phyloP scores from a whole-genome alignment of 371 early-diverging fungal species.

The Caulochytrium protostelioides region DNA sequence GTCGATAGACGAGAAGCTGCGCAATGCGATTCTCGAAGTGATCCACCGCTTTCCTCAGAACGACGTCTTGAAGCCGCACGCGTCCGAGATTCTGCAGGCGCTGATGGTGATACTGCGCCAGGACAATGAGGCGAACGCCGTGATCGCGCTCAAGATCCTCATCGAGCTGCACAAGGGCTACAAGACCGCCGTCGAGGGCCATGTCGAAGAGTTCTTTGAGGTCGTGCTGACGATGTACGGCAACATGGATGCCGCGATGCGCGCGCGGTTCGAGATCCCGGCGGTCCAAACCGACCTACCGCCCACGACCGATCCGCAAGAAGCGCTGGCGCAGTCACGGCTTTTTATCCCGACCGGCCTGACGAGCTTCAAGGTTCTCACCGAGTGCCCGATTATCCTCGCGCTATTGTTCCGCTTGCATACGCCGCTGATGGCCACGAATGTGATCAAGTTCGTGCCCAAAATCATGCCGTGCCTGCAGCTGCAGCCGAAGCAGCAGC shows the following conservation, averaged over 20 bases:
- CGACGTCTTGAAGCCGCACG: constrained; percentile 41
- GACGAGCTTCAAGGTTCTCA: constrained; percentile 83
- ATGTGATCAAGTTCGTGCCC: constrained; percentile 66
- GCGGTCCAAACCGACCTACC: constrained; percentile 18
- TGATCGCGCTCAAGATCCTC: constrained; percentile 72
- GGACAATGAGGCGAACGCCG: constrained; percentile 94
- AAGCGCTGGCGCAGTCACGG: too few species aligned
- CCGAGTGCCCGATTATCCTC: constrained; percentile 94
- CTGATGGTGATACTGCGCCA: constrained; percentile 54
- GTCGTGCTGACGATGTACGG: constrained; percentile 76
- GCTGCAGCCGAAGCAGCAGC: constrained; percentile 56
- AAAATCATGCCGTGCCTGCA: constrained; percentile 58
- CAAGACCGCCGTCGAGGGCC: constrained; percentile 47
- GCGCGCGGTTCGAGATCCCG: constrained; percentile 51
- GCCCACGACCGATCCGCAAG: too few species aligned
- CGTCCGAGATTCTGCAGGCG: constrained; percentile 26
- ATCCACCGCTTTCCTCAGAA: constrained; percentile 77
- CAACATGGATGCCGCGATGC: constrained; percentile 66
- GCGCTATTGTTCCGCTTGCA: constrained; percentile 76
- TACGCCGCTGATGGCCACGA: constrained; percentile 49
- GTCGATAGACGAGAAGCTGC: constrained; percentile 44
- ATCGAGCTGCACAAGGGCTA: constrained; percentile 79
- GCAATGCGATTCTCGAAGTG: constrained; percentile 74
- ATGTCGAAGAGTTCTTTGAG: constrained; percentile 73
- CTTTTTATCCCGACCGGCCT: constrained; percentile 42